Conservation (phyloP, 225 moss, liverwort and hornwort species). For the Antitrichia curtipendula region DNA sequence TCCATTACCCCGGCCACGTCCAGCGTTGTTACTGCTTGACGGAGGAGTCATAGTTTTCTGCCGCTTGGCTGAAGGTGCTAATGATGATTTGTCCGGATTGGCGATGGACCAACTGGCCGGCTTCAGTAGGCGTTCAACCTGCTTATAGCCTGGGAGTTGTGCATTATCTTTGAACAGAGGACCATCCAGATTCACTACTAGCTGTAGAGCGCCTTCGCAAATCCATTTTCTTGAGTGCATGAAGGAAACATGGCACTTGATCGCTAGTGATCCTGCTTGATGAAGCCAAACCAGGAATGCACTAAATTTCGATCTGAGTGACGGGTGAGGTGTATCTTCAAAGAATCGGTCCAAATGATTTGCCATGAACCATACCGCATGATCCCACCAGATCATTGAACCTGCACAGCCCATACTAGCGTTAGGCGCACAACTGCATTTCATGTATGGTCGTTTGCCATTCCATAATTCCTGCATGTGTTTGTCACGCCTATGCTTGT, state of each 20-base stretch:
- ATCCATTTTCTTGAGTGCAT: neutral
- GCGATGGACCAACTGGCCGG: fast-evolving
- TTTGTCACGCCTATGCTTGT: neutral
- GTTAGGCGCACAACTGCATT: neutral
- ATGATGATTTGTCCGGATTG: neutral
- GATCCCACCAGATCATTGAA: neutral
- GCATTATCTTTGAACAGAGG: neutral
- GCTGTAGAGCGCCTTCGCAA: neutral
- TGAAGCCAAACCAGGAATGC: neutral
- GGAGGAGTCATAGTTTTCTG: neutral
- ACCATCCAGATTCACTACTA: fast-evolving
- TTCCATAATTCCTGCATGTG: neutral
- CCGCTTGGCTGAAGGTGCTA: fast-evolving
- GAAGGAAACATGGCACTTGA: neutral
- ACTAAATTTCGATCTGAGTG: neutral
- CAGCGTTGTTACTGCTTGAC: fast-evolving
- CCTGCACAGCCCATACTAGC: fast-evolving
- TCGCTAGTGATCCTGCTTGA: fast-evolving
- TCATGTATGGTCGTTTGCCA: neutral
- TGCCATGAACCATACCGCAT: neutral
- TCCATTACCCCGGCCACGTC: neutral
- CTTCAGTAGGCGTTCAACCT: neutral
- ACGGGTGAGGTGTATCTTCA: neutral
- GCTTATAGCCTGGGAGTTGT: neutral
- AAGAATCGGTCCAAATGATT: neutral